Evolutionary conservation across 768 basidiomycete genomes (phyloP).

Genomic region (Chiua virens): DNA sequence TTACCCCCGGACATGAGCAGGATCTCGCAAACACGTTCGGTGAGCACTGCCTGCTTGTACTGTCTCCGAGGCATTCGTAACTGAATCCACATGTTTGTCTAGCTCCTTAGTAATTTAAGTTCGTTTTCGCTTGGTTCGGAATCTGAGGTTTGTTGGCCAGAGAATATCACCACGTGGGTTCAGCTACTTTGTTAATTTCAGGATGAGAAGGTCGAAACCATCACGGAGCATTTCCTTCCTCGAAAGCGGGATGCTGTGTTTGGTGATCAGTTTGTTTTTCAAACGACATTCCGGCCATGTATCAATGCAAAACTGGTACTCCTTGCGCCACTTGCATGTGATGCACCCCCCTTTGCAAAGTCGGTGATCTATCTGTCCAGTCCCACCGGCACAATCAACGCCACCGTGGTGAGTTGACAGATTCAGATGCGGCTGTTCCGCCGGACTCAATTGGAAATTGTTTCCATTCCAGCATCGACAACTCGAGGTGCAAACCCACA

Average conservation of each 20-base stretch:
- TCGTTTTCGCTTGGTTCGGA: slow-evolving; percentile 9
- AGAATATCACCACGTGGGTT: not conserved
- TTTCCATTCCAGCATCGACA: slow-evolving; percentile 20
- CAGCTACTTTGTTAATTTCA: slow-evolving; percentile 9
- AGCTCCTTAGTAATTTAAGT: slow-evolving; percentile 31
- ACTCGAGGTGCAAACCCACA: slow-evolving; percentile 26
- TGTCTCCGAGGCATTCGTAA: not conserved
- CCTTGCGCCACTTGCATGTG: slow-evolving; percentile 28
- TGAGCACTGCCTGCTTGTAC: slow-evolving; percentile 11
- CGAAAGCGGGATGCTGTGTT: slow-evolving; percentile 30
- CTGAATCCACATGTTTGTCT: not conserved
- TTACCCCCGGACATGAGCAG: slow-evolving; percentile 25
- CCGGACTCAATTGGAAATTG: slow-evolving; percentile 1
- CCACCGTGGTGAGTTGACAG: slow-evolving; percentile 24
- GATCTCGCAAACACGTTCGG: slow-evolving; percentile 31
- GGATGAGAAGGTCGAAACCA: slow-evolving; percentile 17
- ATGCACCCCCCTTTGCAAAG: slow-evolving; percentile 31
- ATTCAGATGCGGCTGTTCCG: not conserved
- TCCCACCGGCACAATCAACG: slow-evolving; percentile 23
- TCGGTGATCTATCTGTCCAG: slow-evolving; percentile 33
- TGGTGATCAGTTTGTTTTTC: slow-evolving; percentile 31
- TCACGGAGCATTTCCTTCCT: slow-evolving; percentile 30
- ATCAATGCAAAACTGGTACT: slow-evolving; percentile 29
- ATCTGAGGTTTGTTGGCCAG: slow-evolving; percentile 19
- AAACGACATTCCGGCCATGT: slow-evolving; percentile 20